These are phyloP conservation scores for Podospora pseudoanserina DNA, from an alignment of 495 filamentous ascomycete species.

Conservation along the genomic window DNA sequence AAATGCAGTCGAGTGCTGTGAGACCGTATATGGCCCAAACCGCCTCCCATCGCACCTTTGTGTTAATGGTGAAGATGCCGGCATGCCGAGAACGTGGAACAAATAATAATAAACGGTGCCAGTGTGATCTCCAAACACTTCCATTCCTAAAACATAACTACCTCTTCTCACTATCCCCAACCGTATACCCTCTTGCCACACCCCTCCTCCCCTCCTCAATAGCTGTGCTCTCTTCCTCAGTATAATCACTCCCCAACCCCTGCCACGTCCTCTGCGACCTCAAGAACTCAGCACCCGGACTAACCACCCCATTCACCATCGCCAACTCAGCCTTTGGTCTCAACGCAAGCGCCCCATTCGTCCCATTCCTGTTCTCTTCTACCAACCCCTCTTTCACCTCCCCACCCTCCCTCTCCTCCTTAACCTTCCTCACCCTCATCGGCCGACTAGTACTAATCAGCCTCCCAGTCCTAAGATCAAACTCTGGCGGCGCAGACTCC, in stretches of 20 bases:
- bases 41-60: too few species aligned
- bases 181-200: constrained; percentile 83
- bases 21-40: too few species aligned
- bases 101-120: too few species aligned
- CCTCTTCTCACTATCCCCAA: constrained; percentile 52
- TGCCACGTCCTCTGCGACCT: constrained; percentile 83
- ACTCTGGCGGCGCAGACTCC: constrained; percentile 72
- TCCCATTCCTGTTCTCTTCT: constrained; percentile 15
- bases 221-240: constrained; percentile 60
- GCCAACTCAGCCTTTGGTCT: constrained; percentile 68
- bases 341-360: constrained; percentile 47
- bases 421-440: constrained; percentile 47
- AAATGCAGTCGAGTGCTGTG: too few species aligned
- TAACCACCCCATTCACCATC: constrained; percentile 72
- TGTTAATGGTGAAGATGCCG: too few species aligned
- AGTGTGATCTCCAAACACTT: too few species aligned
- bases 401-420: background rate
- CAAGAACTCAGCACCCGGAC: constrained; percentile 86
- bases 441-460: constrained; percentile 81
- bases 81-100: too few species aligned
- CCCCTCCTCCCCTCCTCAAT: constrained; percentile 83
- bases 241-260: constrained; percentile 85
- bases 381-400: constrained; percentile 10
- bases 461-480: constrained; percentile 82
- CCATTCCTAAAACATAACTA: constrained; percentile 8